A percentile compares a stretch with the other conserved stretches of the same genome.
Conservation (phyloP, 176 grass and related monocot species). For the Zoysia pacifica region DNA sequence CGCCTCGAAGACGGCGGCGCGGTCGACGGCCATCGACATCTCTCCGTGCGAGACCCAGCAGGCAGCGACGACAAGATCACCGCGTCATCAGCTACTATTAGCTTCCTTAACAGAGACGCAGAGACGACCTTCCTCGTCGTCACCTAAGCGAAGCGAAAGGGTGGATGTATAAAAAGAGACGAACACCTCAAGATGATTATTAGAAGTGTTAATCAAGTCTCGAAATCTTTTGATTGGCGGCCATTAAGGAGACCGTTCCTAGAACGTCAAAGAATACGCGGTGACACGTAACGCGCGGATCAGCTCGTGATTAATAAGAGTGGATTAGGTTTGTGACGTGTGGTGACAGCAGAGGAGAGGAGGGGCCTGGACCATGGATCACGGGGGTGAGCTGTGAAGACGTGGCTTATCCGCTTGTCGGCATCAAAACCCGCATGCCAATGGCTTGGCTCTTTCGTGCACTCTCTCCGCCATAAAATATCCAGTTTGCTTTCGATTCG, state of each 20-base stretch:
- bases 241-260: background rate
- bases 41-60: background rate
- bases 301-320: conserved; percentile 27
- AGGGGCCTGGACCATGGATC: conserved; percentile 9
- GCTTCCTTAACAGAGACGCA: background rate
- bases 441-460: background rate
- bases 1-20: conserved; percentile 22
- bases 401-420: background rate
- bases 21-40: conserved; percentile 25
- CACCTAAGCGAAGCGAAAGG: background rate
- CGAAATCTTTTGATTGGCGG: background rate
- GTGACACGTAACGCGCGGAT: conserved; percentile 14
- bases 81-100: background rate
- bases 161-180: background rate
- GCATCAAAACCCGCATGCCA: background rate
- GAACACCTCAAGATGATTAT: background rate
- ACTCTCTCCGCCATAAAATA: background rate
- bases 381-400: background rate
- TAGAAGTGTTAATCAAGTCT: background rate
- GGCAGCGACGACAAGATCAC: background rate
- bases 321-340: background rate
- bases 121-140: background rate
- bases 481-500: background rate
- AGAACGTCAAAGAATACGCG: background rate
- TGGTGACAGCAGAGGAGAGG: background rate